Conservation (phyloP, 2,329 filamentous ascomycete species). For the Pezicula neosporulosa region DNA sequence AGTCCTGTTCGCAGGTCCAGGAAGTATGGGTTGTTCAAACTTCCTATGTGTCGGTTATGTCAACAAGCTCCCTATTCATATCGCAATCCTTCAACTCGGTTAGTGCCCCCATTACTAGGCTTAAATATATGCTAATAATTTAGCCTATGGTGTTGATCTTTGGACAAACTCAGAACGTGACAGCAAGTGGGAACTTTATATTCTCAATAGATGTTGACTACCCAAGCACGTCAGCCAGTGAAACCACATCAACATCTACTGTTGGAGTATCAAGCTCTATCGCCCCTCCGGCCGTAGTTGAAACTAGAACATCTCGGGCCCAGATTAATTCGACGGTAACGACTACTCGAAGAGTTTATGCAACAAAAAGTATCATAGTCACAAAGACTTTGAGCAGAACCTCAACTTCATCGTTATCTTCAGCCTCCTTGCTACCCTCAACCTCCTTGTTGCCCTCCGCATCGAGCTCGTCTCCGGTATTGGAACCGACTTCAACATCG, state of each 20-base stretch:
- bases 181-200: slow-evolving; percentile 8
- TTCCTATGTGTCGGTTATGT: slow-evolving; percentile 11
- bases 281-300: not conserved
- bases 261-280: not conserved
- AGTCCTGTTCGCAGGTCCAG: slow-evolving; percentile 12
- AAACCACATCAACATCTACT: slow-evolving; percentile 7
- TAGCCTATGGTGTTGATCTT: slow-evolving; percentile 14
- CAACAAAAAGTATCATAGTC: not conserved
- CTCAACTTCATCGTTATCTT: no score
- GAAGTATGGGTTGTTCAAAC: slow-evolving; percentile 20
- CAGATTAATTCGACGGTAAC: slow-evolving; percentile 1
- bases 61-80: slow-evolving; percentile 13
- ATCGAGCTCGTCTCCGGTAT: no score
- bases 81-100: slow-evolving; percentile 17
- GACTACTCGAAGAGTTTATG: not conserved
- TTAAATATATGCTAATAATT: not conserved
- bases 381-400: not conserved
- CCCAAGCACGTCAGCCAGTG: slow-evolving; percentile 7
- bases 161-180: slow-evolving; percentile 10
- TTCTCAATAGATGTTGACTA: slow-evolving; percentile 12
- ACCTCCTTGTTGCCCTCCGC: no score
- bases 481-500: no score
- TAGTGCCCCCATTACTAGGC: not conserved
- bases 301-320: not conserved
- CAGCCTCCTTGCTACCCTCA: no score